phyloP scores from a whole-genome alignment of 192 early-diverging fungal species.

The Dissophora ornata region DNA sequence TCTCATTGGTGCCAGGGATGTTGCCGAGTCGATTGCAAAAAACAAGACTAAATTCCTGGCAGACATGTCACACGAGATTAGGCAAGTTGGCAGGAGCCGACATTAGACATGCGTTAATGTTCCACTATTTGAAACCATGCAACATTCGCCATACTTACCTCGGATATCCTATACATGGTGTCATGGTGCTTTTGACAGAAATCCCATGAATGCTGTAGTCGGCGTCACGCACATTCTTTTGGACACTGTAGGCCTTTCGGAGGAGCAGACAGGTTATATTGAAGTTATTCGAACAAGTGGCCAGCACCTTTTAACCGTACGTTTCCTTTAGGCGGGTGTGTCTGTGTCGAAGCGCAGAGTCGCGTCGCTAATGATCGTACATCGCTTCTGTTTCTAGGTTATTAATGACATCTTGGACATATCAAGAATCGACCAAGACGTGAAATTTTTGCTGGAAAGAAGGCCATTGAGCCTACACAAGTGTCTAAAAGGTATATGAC shows the following conservation, averaged over 20 bases:
- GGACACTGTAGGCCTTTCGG: slow-evolving; percentile 57
- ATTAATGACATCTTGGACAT: slow-evolving; percentile 69
- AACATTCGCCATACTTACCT: too few species aligned
- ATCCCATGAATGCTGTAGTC: slow-evolving; percentile 69
- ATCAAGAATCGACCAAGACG: slow-evolving; percentile 66
- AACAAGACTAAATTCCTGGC: slow-evolving; percentile 68
- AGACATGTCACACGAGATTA: slow-evolving; percentile 68
- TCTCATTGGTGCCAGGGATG: slow-evolving; percentile 56
- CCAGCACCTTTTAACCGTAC: slow-evolving; percentile 67
- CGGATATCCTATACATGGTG: too few species aligned
- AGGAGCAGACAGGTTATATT: slow-evolving; percentile 61
- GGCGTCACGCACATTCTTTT: slow-evolving; percentile 63
- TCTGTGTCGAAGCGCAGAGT: too few species aligned
- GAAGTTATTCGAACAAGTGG: slow-evolving; percentile 68
- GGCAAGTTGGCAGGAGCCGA: too few species aligned
- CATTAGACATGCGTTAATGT: too few species aligned
- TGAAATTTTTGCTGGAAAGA: slow-evolving; percentile 62
- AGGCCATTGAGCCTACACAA: slow-evolving; percentile 62
- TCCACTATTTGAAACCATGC: too few species aligned
- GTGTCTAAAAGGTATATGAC: slow-evolving; percentile 62
- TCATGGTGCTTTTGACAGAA: slow-evolving; percentile 54
- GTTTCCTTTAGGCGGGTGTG: too few species aligned
- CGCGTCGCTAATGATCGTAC: too few species aligned
- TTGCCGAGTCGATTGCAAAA: slow-evolving; percentile 61
- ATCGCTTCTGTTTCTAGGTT: too few species aligned